Evolutionary conservation across 2,329 filamentous ascomycete genomes (phyloP), one percentile per base, ranked within the genome.

Genomic region (Trichoderma gracile): DNA sequence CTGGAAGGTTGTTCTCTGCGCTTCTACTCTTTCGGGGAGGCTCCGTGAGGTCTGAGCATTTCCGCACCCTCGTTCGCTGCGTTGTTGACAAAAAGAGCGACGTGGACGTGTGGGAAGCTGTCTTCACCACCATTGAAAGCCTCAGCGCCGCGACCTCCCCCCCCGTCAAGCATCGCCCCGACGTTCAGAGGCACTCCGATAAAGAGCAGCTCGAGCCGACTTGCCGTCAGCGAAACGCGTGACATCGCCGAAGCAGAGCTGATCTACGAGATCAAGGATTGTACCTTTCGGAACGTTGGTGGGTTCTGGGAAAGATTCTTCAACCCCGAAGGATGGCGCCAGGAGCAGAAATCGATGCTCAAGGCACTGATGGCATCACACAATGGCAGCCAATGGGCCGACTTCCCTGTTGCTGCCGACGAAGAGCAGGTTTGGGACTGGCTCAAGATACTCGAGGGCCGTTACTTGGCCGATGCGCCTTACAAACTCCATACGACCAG

Each of bases 271-370:
- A 67, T 68, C 1, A 68, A 63, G 23, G 12, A 61, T 15, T 67
- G 67, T 61, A 54, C 53, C 49, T 68, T 65, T 55, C 66, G 68
- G 17, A 64, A 64, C 42, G 66, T 69, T 5, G n/a, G 40, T 3
- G 67, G 68, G 17, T 69, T 69, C 38, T 65, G n/a, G 1, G 62
- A 67, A 25, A 66, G 66, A 52, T 66, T 67, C 19, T 69, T 69
- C 23, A 21, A 66, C 49, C 17, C 67, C 5, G 56, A 65, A 23
- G 2, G 56, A 66, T 65, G 68, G 53, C 19, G 27, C 30, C n/a
- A 53, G 14, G 60, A 67, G 45, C 66, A 68, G 53, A 64, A 63
- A 45, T 6, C 1, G 8, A 65, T 67, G 63, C 17, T 45, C n/a
- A 17, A 19, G 19, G 42, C 6, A 3, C 2, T 45, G 5, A 45